Base-by-base conservation (phyloP, 345 rosid species). In the Noccaea bulbosa region DNA sequence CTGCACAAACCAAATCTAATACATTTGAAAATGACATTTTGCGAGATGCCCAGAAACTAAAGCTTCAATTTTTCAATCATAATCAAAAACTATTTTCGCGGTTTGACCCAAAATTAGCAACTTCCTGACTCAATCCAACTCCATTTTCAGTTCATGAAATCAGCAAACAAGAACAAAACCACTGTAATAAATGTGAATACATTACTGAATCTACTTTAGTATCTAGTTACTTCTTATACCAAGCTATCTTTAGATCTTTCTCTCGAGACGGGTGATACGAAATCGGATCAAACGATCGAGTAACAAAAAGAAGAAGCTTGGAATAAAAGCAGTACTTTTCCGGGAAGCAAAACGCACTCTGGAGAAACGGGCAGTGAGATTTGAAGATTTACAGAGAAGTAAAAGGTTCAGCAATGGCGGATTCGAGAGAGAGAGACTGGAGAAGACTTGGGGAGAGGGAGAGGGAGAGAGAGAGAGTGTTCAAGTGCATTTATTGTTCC, bases 401-500 rank as follows among this genome's bases (percentile, higher is more conserved):
- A 61, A 3, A 30, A 69, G 22, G 45, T 6, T 62, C 54, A 63
- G 15, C 70, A 63, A 63, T 76, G 79, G 79, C 61, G 75, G 65
- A 62, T 55, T 47, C 51, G 60, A 47, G 60, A 63, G 37, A 62
- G 46, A 34, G 63, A 33, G 67, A 10, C 53, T 6, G 27, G 12
- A 37, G 12, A 37, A 7, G 75, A 62, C 62, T 53, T 62, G 38
- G 61, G 62, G 76, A 62, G 77, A 52, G 48, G 8, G 73, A 15
- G 72, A 9, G 77, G 41, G 48, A 12, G 56, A 20, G 70, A 4
- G 63, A 6, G 73, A 11, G 72, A 6, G 77, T 55, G 64, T 30
- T 63, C 55, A 69, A 76, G 40, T 62, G 79, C 79, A 69, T 76
- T 70, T 70, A 76, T 56, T 76, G 75, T 76, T 70, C 61, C 79